A percentile compares a stretch with the other conserved stretches of the same genome.
Evolutionary conservation across 257 asterid species (phyloP).

Genomic region (Przewalskia tangutica): DNA sequence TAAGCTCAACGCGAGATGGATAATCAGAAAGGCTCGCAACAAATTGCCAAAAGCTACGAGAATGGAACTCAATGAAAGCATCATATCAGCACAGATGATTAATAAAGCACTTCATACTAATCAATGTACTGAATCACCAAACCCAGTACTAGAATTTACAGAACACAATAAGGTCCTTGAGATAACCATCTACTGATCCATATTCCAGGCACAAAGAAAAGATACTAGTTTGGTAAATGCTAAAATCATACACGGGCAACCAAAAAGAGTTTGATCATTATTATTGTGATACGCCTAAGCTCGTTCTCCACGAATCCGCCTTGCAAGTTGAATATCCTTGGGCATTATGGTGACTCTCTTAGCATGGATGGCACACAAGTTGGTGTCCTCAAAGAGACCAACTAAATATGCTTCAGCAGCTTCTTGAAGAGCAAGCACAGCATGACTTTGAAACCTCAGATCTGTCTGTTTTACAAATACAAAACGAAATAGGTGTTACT

Average conservation of each 20-base stretch:
- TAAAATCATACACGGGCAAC: neutral
- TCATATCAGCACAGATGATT: neutral
- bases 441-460: constrained; percentile 51
- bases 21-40: neutral
- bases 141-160: neutral
- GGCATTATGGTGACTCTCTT: constrained; percentile 4
- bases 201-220: neutral
- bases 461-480: constrained; percentile 22
- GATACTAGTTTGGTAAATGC: neutral
- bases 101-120: neutral
- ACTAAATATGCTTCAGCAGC: constrained; percentile 74
- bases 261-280: neutral
- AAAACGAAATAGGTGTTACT: neutral
- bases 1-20: neutral
- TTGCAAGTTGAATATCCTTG: constrained; percentile 59
- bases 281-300: constrained; percentile 20
- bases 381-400: constrained; percentile 69
- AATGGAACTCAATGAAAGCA: neutral
- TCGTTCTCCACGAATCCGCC: constrained; percentile 78
- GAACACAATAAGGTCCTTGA: neutral
- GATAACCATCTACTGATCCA: neutral
- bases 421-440: constrained; percentile 59
- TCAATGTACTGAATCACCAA: neutral
- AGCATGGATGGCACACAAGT: constrained; percentile 38
- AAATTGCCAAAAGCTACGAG: neutral